Percentiles rank a stretch among this genome's conserved stretches.
Evolutionary conservation across 208 protist species (phyloP).

Genomic region (Crithidia thermophila): DNA sequence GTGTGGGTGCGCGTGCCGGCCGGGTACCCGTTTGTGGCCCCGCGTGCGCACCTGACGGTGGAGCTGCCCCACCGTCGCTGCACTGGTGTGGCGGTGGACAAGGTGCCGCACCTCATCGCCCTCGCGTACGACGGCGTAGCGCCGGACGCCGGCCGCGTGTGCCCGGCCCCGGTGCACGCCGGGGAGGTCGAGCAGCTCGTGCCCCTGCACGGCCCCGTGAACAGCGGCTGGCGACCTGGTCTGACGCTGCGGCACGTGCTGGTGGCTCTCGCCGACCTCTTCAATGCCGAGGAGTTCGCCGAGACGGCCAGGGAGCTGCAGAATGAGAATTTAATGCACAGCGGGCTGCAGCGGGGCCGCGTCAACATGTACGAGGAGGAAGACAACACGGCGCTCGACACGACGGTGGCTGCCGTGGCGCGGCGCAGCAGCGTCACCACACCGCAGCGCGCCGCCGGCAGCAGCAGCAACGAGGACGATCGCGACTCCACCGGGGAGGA

Average conservation of each 20-base stretch:
- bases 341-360: slow-evolving; percentile 20
- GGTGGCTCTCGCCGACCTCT: slow-evolving; percentile 34
- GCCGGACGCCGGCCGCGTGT: neutral
- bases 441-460: neutral
- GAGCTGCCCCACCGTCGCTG: slow-evolving; percentile 39
- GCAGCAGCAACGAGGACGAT: slow-evolving; percentile 12
- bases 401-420: slow-evolving; percentile 6
- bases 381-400: neutral
- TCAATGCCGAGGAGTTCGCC: slow-evolving; percentile 39
- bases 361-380: slow-evolving; percentile 34
- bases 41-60: slow-evolving; percentile 40
- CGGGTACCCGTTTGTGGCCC: slow-evolving; percentile 52
- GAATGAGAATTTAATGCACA: slow-evolving; percentile 15
- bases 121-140: slow-evolving; percentile 10
- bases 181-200: slow-evolving; percentile 9
- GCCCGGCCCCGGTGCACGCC: slow-evolving; percentile 7
- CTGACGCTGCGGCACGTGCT: slow-evolving; percentile 28
- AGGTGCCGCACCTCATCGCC: slow-evolving; percentile 48
- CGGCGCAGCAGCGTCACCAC: slow-evolving; percentile 2
- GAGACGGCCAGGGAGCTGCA: slow-evolving; percentile 27
- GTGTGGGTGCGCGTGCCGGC: slow-evolving; percentile 43
- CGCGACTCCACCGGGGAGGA: slow-evolving; percentile 21
- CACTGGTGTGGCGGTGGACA: slow-evolving; percentile 38
- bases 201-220: slow-evolving; percentile 6
- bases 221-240: slow-evolving; percentile 30